These are phyloP conservation scores for Cryphonectria parasitica DNA, from an alignment of 2,329 filamentous ascomycete genomes.

Conservation along the genomic window DNA sequence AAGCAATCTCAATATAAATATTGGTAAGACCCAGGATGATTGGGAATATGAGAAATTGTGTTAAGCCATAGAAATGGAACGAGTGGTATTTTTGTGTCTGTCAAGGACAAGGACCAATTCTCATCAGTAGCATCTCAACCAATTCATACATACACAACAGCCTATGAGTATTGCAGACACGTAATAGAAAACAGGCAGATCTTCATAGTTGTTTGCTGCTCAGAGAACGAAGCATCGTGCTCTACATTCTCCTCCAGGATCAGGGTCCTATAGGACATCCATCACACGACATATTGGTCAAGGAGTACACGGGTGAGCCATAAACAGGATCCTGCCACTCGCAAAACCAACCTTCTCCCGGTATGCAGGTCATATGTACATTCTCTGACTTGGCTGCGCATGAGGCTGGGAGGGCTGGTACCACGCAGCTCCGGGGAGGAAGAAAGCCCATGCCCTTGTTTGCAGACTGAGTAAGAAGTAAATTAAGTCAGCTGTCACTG, in stretches of 20 bases:
- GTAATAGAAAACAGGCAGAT: not conserved
- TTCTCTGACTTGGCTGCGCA: not conserved
- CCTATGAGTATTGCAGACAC: not conserved
- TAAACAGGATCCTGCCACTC: slow-evolving; percentile 5
- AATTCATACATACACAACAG: not conserved
- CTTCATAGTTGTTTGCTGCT: not conserved
- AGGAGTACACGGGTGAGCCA: not conserved
- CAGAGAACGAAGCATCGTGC: not conserved
- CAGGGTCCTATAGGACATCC: slow-evolving; percentile 5
- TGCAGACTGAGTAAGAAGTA: not conserved
- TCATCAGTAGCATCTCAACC: not conserved
- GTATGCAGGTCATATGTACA: slow-evolving; percentile 10
- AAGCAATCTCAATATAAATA: not conserved
- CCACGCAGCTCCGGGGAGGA: not conserved
- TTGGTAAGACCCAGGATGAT: too few relatives aligned
- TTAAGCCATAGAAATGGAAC: too few relatives aligned
- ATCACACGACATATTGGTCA: slow-evolving; percentile 8
- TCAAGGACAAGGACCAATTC: not conserved
- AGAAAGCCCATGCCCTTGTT: not conserved
- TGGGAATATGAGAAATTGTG: too few relatives aligned
- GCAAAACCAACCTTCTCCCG: slow-evolving; percentile 13
- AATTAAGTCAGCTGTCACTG: not conserved
- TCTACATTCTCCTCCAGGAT: not conserved
- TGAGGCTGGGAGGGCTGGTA: not conserved
- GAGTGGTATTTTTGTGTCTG: not conserved